Percentiles rank a stretch among this genome's conserved stretches.
Conservation (phyloP, 768 basidiomycete genomes). For the Auricularia cornea region DNA sequence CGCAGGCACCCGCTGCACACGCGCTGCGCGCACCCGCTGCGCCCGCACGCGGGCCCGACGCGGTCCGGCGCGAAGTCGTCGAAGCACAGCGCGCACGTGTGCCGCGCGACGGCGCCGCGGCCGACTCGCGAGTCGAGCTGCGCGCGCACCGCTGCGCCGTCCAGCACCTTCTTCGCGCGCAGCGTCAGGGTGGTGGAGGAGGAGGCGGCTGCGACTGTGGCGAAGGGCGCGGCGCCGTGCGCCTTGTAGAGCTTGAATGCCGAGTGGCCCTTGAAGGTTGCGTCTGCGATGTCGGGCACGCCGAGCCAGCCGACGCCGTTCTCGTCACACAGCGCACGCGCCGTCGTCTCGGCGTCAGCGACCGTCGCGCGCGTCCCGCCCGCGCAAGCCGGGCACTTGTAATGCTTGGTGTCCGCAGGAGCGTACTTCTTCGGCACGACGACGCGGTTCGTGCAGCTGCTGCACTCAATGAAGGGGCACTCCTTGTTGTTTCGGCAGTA, state of each 20-base stretch:
- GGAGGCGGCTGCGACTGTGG: background rate
- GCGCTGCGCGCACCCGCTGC: slow-evolving; percentile 18
- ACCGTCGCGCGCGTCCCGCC: slow-evolving; percentile 5
- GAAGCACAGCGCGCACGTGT: slow-evolving; percentile 21
- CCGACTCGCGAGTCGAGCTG: slow-evolving; percentile 16
- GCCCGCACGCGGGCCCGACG: slow-evolving; percentile 20
- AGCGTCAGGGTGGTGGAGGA: slow-evolving; percentile 4
- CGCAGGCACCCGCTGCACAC: slow-evolving; percentile 18
- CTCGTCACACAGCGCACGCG: slow-evolving; percentile 11
- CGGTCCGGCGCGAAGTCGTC: slow-evolving; percentile 16
- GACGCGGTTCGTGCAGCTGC: slow-evolving; percentile 17
- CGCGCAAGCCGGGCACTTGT: slow-evolving; percentile 15
- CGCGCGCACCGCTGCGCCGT: slow-evolving; percentile 4
- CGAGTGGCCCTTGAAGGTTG: slow-evolving; percentile 16
- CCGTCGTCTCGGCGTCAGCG: slow-evolving; percentile 11
- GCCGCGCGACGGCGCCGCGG: slow-evolving; percentile 15
- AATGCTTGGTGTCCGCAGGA: slow-evolving; percentile 3
- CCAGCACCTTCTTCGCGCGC: slow-evolving; percentile 10
- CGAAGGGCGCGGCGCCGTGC: slow-evolving; percentile 14
- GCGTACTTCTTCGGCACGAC: slow-evolving; percentile 15
- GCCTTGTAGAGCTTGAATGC: slow-evolving; percentile 23
- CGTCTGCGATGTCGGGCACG: slow-evolving; percentile 4
- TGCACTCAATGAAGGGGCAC: slow-evolving; percentile 20
- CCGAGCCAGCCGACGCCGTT: slow-evolving; percentile 21
- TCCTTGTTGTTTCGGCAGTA: slow-evolving; percentile 17